These are phyloP conservation scores for Verbascum thapsus DNA, from an alignment of 257 asterid genomes.

Conservation along the genomic window DNA sequence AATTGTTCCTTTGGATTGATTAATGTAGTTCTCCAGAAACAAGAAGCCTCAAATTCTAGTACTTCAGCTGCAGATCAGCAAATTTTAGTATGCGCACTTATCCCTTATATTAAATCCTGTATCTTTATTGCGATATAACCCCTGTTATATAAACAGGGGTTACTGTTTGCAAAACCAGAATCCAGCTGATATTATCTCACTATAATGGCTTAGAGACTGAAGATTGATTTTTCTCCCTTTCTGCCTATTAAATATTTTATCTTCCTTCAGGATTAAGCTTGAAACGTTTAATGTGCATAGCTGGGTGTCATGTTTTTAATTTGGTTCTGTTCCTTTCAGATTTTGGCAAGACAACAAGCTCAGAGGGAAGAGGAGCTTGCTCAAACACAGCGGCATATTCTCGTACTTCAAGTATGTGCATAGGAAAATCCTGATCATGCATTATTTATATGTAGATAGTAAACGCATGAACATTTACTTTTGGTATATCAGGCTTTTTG, in stretches of 20 bases:
- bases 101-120: conserved; percentile 5
- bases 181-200: conserved; percentile 9
- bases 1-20: conserved; percentile 33
- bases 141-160: background rate
- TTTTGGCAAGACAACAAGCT: conserved; percentile 99
- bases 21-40: conserved; percentile 62
- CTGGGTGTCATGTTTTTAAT: conserved; percentile 22
- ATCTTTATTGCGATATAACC: conserved; percentile 22
- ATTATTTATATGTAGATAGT: conserved; percentile 16
- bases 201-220: conserved; percentile 3
- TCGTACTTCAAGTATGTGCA: conserved; percentile 83
- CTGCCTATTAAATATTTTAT: background rate
- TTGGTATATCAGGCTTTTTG: background rate
- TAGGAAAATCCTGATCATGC: conserved; percentile 27
- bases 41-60: conserved; percentile 60
- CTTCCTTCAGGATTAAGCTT: conserved; percentile 19
- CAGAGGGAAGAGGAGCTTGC: conserved; percentile 99
- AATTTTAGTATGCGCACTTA: conserved; percentile 67
- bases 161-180: background rate
- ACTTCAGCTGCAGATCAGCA: conserved; percentile 91
- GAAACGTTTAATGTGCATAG: conserved; percentile 18
- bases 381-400: conserved; percentile 96
- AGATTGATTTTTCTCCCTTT: background rate
- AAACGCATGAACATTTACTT: background rate
- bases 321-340: conserved; percentile 51